phyloP scores from a whole-genome alignment of 106 monocot species.

The Dioscorea zingiberensis region DNA sequence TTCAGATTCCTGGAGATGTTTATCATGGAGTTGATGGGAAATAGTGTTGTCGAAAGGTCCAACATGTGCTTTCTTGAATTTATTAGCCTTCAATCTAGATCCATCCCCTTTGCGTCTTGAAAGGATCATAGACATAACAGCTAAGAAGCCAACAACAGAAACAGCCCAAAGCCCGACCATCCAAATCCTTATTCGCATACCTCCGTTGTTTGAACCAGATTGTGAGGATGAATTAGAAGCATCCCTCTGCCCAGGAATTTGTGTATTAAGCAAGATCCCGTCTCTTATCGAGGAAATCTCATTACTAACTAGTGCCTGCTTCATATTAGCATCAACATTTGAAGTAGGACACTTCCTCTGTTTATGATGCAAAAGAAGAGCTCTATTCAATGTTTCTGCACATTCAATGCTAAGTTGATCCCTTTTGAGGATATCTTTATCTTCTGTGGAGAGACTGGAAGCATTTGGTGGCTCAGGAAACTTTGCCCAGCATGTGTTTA shows the following conservation, averaged over 20 bases:
- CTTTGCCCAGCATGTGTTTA: slow-evolving; percentile 87
- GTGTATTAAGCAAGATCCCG: neutral
- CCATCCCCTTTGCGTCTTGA: slow-evolving; percentile 30
- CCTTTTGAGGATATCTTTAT: slow-evolving; percentile 30
- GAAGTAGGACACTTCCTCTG: slow-evolving; percentile 33
- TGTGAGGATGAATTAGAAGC: slow-evolving; percentile 7
- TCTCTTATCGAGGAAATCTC: neutral
- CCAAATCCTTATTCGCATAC: slow-evolving; percentile 38
- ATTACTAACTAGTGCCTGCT: neutral
- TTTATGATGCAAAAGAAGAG: slow-evolving; percentile 76
- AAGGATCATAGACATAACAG: slow-evolving; percentile 48
- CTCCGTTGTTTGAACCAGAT: slow-evolving; percentile 6
- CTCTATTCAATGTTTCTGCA: slow-evolving; percentile 58
- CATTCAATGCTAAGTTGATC: slow-evolving; percentile 94
- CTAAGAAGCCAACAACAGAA: slow-evolving; percentile 63
- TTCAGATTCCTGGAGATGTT: slow-evolving; percentile 16
- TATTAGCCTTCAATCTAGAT: slow-evolving; percentile 26
- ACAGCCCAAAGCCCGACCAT: slow-evolving; percentile 74
- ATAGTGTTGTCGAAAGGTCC: slow-evolving; percentile 7
- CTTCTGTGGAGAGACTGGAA: slow-evolving; percentile 30
- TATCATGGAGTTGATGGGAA: slow-evolving; percentile 9
- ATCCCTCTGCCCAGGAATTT: slow-evolving; percentile 2
- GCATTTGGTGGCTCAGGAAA: slow-evolving; percentile 94
- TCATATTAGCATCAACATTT: neutral
- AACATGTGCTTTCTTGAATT: slow-evolving; percentile 31